Evolutionary conservation across 306 rosid species (phyloP), one percentile per base, ranked within the genome.

Genomic region (Vachellia pachyceras): DNA sequence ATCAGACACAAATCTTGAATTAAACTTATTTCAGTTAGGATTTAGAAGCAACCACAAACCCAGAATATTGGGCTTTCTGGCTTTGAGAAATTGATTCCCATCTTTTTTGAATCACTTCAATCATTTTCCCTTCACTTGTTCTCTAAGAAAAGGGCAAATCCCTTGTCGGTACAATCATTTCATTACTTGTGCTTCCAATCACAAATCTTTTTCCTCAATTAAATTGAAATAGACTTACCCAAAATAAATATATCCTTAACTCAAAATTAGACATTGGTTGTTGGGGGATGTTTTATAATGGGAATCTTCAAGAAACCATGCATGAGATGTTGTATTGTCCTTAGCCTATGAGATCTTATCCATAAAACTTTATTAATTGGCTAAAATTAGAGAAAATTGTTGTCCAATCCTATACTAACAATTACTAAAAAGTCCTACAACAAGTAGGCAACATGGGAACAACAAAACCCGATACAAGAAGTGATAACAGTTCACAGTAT

Each of bases 41-140:
- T 60, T 74, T 74, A 67, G 60, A 84, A 78, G 82, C 87, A 87
- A 84, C 73, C 86, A 84, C 83, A 84, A 87, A 82, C 86, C 90
- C 86, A 87, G 88, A 84, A 84, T 84, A 87, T 87, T 87, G 86
- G 84, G 91, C 87, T 89, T 87, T 87, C 84, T 84, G 69, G 72
- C 82, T 84, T 75, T 83, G 69, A 52, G 66, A 84, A 78, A 81
- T 73, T 41, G 50, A n/a, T 39, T 44, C 76, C 85, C 65, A 15
- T 7, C 8, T 52, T 54, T 86, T 81, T 74, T 80, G 20, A 44
- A 39, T 80, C 68, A 63, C 69, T 81, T 55, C 87, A 82, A 84
- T 87, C 78, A 85, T 82, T 80, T 78, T 58, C 86, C 88, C 82
- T 65, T 85, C 87, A 83, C 88, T 82, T 87, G 85, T 78, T 87